Conservation (phyloP, 495 filamentous ascomycete genomes). For the Penicillium cinerascens region DNA sequence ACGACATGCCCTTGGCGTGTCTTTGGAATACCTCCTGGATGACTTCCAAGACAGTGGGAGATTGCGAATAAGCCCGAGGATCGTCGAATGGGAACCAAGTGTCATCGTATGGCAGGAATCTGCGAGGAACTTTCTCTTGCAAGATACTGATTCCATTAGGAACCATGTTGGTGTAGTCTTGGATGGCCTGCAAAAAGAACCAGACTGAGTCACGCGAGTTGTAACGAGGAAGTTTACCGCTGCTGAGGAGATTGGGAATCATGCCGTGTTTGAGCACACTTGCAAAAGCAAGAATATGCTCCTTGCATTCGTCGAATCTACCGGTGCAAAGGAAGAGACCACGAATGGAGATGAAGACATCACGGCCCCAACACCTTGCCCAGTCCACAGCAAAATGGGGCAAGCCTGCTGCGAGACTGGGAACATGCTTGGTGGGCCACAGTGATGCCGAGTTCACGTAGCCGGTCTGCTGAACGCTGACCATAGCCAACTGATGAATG, state of each 20-base stretch:
- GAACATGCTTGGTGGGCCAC: constrained; percentile 78
- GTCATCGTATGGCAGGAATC: constrained; percentile 96
- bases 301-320: constrained; percentile 79
- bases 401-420: constrained; percentile 86
- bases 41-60: constrained; percentile 78
- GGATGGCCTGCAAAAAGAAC: constrained; percentile 94
- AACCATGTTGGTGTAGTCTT: constrained; percentile 84
- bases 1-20: constrained; percentile 84
- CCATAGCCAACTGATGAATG: constrained; percentile 79
- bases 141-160: constrained; percentile 74
- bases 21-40: constrained; percentile 91
- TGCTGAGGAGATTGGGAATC: constrained; percentile 91
- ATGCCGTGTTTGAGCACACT: constrained; percentile 98
- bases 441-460: constrained; percentile 85
- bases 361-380: constrained; percentile 95
- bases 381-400: constrained; percentile 94
- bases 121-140: constrained; percentile 69
- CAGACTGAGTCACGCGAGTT: constrained; percentile 95
- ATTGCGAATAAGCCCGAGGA: constrained; percentile 75
- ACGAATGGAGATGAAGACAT: constrained; percentile 92
- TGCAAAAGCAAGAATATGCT: constrained; percentile 93
- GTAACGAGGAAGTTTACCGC: constrained; percentile 86
- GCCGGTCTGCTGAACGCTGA: constrained; percentile 85
- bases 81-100: constrained; percentile 84
- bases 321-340: constrained; percentile 87